Evolutionary conservation across 768 basidiomycete species (phyloP), one percentile per base, ranked within the genome.

Genomic region (Psilocybe cyanescens): DNA sequence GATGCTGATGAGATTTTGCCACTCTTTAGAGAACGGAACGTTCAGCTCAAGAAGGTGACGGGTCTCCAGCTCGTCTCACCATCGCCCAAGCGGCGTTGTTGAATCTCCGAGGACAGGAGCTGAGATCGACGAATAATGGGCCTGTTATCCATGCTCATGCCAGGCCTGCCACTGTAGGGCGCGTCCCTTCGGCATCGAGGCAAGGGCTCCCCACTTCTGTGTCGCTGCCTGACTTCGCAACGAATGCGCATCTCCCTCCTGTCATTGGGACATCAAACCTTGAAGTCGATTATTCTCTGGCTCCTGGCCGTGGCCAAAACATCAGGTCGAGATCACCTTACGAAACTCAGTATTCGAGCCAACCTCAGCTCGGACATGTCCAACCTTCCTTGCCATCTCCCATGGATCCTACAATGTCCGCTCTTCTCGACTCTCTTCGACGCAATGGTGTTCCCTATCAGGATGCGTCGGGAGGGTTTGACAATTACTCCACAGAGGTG

Each of bases 81-180:
- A 91, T 93, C 64, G 91, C 91, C 0, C 90, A 91, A 67, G 91
- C 91, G 4, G 84, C 91, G 1, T 72, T 93, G 24, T 82, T 93
- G 57, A 93, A 91, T 68, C 80, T 92, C 46, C 88, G 84, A 57
- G 91, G 91, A 5, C 84, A 88, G 56, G 87, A 90, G 19, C 67
- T 83, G 69, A 75, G 67, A 62, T 64, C 68, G 17, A 16, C 54
- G 3, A 62, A 64, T 51, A 48, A 65, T 60, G 61, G 59, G 12
- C 58, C 70, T 65, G 59, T 64, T 68, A 58, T 70, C 53, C 50
- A 68, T 37, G 69, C 72, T 55, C 67, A 65, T 55, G 51, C 41
- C 5, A 12, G 41, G 4, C 9, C 50, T 35, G 51, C 58, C 30
- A 60, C 47, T 6, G 46, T 50, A 11, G 64, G 62, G 7, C 67